Base-by-base conservation (phyloP, 805 yeast genomes). In the Jamesozyma gamospora region DNA sequence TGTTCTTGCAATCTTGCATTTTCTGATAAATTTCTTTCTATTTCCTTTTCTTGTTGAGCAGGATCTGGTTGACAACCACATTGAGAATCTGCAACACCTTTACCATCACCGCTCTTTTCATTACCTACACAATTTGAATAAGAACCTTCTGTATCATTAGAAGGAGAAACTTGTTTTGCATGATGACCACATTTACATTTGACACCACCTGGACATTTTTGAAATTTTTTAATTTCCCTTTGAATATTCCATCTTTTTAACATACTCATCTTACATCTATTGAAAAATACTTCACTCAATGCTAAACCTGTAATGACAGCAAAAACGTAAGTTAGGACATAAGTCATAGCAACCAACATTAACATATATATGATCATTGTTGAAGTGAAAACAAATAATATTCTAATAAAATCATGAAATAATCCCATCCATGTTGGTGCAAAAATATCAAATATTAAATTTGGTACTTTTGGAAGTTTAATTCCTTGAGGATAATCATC, bases 311-410 rank as follows among this genome's bases (percentile, higher is more conserved):
- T 50, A 14, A 79, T 74, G 25, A 80, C 77, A 2, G 84, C 90
- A 60, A 82, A 82, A 58, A 82, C 79, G 48, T 82, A 82, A 0
- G 75, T 61, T 34, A 80, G 48, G 8, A 80, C 71, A 54, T 67
- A 82, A 31, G 81, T 67, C 94, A 82, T 82, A 5, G 82, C 81
- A 13, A 77, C 87, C 63, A 82, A 69, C 94, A 82, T 82, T 50
- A 82, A 60, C 28, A 79, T 79, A 53, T 77, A 82, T 11, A 82
- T 79, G 36, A 82, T 54, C 69, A 81, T 65, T 16, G 82, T 80
- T 3, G 82, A 73, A 14, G 75, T 55, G 45, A 82, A 77, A 10
- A 77, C 70, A 18, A 82, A 47, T 0, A 70, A 28, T 14, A 79
- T 59, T 50, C 90, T 66, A 6, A 79, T 65, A 3, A 70, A 34